Base-by-base conservation (phyloP, 1,139 yeast species). In the Lodderomyces metapsilosis region DNA sequence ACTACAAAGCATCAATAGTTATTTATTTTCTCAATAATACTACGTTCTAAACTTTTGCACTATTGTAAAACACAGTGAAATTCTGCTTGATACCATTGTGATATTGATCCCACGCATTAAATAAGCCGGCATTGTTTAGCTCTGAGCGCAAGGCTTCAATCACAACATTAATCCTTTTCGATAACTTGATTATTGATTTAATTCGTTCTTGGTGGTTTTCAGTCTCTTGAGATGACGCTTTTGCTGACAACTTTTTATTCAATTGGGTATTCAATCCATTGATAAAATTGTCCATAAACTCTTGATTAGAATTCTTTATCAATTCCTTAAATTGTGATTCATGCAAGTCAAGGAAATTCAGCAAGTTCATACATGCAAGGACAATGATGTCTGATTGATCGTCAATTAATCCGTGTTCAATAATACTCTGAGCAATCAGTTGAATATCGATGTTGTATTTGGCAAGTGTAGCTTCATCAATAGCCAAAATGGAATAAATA, bases 1-100 rank as follows among this genome's bases (percentile, higher is more conserved):
- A 0, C 62, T 88, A 33, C 92, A 85, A 50, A 76, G 84, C 43
- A 73, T 82, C 3, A 82, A 82, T 49, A 60, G 76, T 10, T 73
- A 54, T 48, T 48, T 78, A 37, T 44, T 46, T 33, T 3, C 33
- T 17, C 27, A 15, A 28, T n/a, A 31, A 30, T 36, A 36, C 28
- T 15, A 15, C 24, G 8, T n/a, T 11, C 25, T 31, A 37, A 15
- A 30, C 25, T 10, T 43, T 48, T 12, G 48, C 42, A 35, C 44
- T 45, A 12, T 43, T 50, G 34, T 46, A 50, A 24, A 43, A 48
- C 2, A 50, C 36, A 9, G 44, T 33, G 25, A 37, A 50, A 10
- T 47, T 43, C 5, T 43, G 25, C 27, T 43, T 42, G 30, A 47
- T 30, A 16, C 43, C 44, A 9, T 25, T 24, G 8, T 33, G 25